Percentiles rank a stretch among this genome's conserved stretches.
phyloP scores from a whole-genome alignment of 139 green algal genomes.

The Tetradesmus lagerheimii region DNA sequence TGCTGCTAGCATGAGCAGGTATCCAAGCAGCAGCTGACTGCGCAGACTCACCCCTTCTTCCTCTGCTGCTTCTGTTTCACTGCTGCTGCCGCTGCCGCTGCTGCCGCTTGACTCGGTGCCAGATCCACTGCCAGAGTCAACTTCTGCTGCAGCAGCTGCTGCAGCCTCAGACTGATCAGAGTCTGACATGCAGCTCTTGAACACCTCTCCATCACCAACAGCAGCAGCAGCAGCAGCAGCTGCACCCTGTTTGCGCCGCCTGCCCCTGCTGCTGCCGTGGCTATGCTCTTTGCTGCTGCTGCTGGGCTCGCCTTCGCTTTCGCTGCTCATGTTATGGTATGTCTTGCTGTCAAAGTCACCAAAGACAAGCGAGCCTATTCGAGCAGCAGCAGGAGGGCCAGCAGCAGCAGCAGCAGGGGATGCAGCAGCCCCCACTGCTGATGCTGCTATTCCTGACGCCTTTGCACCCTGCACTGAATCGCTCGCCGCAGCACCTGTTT shows the following conservation, averaged over 20 bases:
- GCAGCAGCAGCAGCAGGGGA: background rate
- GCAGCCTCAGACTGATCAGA: background rate
- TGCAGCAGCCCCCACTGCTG: background rate
- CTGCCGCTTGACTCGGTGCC: background rate
- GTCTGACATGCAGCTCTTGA: constrained; percentile 27
- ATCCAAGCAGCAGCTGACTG: constrained; percentile 75
- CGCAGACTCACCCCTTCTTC: constrained; percentile 49
- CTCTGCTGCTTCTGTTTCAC: background rate
- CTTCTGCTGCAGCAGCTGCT: background rate
- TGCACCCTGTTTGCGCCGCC: background rate
- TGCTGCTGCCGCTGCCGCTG: background rate
- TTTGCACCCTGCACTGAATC: background rate
- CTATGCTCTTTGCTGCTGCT: constrained; percentile 19
- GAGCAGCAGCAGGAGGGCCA: background rate
- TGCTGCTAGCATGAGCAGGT: constrained; percentile 69
- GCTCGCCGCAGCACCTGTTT: background rate
- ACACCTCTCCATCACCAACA: constrained; percentile 3
- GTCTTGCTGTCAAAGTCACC: background rate
- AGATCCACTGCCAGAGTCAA: background rate
- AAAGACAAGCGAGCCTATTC: background rate
- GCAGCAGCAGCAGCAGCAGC: background rate
- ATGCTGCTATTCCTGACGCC: constrained; percentile 16
- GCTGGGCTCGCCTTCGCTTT: background rate
- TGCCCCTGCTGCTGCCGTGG: background rate
- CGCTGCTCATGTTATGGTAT: constrained; percentile 2